These are phyloP conservation scores for Silene latifolia DNA, from an alignment of 148 eudicot species.

Conservation along the genomic window DNA sequence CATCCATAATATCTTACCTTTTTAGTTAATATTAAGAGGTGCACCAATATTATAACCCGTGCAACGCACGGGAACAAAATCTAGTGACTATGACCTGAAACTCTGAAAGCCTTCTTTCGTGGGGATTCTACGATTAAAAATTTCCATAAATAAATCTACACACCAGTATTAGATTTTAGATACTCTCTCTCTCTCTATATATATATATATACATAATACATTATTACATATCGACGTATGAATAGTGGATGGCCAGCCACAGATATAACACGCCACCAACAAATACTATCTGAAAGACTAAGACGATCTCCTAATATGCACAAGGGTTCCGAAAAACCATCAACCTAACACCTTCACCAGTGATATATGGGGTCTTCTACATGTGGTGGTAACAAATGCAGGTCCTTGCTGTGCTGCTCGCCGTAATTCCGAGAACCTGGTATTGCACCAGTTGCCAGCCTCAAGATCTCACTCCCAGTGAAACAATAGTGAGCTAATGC, in stretches of 20 bases:
- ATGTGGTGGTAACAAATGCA: conserved; percentile 83
- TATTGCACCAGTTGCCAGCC: conserved; percentile 83
- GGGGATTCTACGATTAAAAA: background rate
- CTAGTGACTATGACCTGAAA: no score
- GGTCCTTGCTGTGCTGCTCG: conserved; percentile 69
- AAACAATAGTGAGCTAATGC: conserved; percentile 83
- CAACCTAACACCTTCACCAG: conserved; percentile 43
- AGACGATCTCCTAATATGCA: conserved; percentile 23
- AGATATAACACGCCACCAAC: conserved; percentile 22
- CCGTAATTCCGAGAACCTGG: conserved; percentile 73
- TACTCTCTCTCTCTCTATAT: no score
- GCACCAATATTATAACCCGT: no score
- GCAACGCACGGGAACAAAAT: no score
- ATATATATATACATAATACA: conserved; percentile 10
- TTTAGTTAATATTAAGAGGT: no score
- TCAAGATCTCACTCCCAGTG: conserved; percentile 75
- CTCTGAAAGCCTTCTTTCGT: background rate
- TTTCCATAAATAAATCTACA: background rate
- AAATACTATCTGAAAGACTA: conserved; percentile 4
- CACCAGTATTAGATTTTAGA: conserved; percentile 9
- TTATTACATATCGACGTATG: conserved; percentile 13
- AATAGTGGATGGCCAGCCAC: conserved; percentile 19
- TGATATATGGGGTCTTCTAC: conserved; percentile 82
- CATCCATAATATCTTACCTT: no score
- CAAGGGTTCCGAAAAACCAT: conserved; percentile 4